phyloP scores from a whole-genome alignment of 2,329 filamentous ascomycete genomes.

The Domatiomyces globalis region DNA sequence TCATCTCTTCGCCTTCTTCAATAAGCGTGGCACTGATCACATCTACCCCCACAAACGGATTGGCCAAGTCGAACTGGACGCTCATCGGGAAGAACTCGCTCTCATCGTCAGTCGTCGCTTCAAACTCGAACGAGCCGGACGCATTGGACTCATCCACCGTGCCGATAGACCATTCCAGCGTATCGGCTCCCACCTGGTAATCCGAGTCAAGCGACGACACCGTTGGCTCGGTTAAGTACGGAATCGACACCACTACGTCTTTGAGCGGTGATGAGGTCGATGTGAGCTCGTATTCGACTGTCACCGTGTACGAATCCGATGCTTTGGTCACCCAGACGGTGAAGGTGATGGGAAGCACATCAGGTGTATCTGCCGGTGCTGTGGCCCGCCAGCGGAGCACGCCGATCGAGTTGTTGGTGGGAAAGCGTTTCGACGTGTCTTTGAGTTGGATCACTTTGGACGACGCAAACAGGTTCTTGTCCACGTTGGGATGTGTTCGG shows the following conservation, averaged over 20 bases:
- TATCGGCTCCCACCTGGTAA: conserved; percentile 87
- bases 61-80: conserved; percentile 71
- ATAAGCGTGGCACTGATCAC: conserved; percentile 40
- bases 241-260: conserved; percentile 78
- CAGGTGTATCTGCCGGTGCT: conserved; percentile 64
- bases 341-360: conserved; percentile 81
- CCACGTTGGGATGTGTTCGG: conserved; percentile 91
- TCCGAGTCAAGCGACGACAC: conserved; percentile 88
- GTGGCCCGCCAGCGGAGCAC: conserved; percentile 85
- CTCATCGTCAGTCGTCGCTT: conserved; percentile 74
- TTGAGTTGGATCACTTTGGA: conserved; percentile 78
- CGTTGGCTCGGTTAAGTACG: conserved; percentile 72
- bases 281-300: conserved; percentile 87
- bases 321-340: conserved; percentile 96
- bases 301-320: conserved; percentile 71
- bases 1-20: conserved; percentile 31
- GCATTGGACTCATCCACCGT: conserved; percentile 68
- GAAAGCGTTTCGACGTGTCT: conserved; percentile 77
- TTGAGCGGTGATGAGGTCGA: conserved; percentile 53
- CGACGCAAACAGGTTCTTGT: conserved; percentile 72
- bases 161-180: conserved; percentile 86
- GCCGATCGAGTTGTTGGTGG: conserved; percentile 82
- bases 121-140: conserved; percentile 86
- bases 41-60: conserved; percentile 82
- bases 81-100: conserved; percentile 98